Evolutionary conservation across 2,329 filamentous ascomycete genomes (phyloP).

Genomic region (Phialocephala sp.): DNA sequence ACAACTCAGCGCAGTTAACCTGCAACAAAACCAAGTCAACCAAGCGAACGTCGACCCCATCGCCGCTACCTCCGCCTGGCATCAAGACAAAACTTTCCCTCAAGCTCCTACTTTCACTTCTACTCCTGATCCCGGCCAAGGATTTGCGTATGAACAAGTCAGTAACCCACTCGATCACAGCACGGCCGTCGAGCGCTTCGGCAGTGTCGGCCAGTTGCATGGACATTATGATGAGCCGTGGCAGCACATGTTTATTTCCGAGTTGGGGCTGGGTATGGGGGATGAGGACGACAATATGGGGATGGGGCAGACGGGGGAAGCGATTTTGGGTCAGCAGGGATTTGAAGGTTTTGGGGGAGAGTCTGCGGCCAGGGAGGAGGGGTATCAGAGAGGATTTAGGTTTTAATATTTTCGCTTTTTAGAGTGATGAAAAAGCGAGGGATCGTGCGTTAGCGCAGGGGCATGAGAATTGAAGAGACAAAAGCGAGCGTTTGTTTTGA

Average conservation of each 20-base stretch:
- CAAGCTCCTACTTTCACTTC: not conserved
- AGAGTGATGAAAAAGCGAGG: too few species aligned
- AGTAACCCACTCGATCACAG: constrained; percentile 28
- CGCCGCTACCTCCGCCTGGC: not conserved
- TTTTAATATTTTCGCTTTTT: not conserved
- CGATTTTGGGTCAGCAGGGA: not conserved
- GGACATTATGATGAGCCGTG: constrained; percentile 36
- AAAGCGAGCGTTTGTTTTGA: not conserved
- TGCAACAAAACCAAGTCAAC: not conserved
- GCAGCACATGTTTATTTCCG: constrained; percentile 23
- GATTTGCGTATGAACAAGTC: constrained; percentile 7
- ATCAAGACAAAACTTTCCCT: not conserved
- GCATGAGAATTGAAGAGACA: too few species aligned
- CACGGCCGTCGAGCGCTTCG: constrained; percentile 28
- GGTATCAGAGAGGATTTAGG: not conserved
- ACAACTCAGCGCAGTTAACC: not conserved
- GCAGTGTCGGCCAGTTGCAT: constrained; percentile 30
- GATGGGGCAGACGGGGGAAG: not conserved
- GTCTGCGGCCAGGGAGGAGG: not conserved
- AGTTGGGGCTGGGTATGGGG: not conserved
- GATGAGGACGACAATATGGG: not conserved
- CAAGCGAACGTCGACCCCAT: not conserved
- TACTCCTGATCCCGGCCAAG: not conserved
- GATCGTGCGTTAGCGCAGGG: too few species aligned
- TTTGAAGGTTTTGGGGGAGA: not conserved